phyloP scores from a whole-genome alignment of 2,329 filamentous ascomycete species.

The Xylaria sp. region DNA sequence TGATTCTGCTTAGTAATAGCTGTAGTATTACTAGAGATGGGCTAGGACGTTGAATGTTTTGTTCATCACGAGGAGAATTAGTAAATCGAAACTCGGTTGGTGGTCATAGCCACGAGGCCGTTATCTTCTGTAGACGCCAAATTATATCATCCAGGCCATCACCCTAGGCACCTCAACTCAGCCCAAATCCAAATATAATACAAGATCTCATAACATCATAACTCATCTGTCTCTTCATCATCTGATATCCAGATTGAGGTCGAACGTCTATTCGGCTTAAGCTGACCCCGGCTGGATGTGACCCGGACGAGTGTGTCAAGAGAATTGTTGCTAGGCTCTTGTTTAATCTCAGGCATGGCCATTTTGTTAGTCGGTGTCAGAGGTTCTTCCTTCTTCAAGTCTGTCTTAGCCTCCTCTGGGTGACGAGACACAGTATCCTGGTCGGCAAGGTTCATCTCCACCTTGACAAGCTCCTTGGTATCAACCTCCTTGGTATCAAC shows the following conservation, averaged over 20 bases:
- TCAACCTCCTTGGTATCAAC: slow-evolving; percentile 13
- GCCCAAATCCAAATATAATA: slow-evolving; percentile 20
- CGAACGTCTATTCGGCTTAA: slow-evolving; percentile 33
- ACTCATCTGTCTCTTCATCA: slow-evolving; percentile 47
- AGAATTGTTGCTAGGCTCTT: slow-evolving; percentile 18
- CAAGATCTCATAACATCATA: slow-evolving; percentile 38
- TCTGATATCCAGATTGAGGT: slow-evolving; percentile 45
- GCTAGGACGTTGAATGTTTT: neutral
- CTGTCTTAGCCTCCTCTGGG: neutral
- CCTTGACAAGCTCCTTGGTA: slow-evolving; percentile 19
- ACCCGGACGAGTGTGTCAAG: slow-evolving; percentile 3
- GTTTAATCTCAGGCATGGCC: slow-evolving; percentile 28
- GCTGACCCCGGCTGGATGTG: slow-evolving; percentile 30
- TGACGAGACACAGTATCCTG: neutral
- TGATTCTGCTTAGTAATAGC: neutral
- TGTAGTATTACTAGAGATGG: neutral
- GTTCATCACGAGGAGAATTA: neutral
- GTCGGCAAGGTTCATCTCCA: slow-evolving; percentile 12
- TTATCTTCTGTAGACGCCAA: slow-evolving; percentile 5
- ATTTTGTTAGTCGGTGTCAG: slow-evolving; percentile 24
- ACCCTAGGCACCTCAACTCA: neutral
- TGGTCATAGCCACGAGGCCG: slow-evolving; percentile 7
- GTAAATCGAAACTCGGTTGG: slow-evolving; percentile 2
- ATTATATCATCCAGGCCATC: neutral
- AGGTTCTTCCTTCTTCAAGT: slow-evolving; percentile 23